Evolutionary conservation across 805 yeast genomes (phyloP), one percentile per base, ranked within the genome.

Genomic region (Saccharomycopsis capsularis): DNA sequence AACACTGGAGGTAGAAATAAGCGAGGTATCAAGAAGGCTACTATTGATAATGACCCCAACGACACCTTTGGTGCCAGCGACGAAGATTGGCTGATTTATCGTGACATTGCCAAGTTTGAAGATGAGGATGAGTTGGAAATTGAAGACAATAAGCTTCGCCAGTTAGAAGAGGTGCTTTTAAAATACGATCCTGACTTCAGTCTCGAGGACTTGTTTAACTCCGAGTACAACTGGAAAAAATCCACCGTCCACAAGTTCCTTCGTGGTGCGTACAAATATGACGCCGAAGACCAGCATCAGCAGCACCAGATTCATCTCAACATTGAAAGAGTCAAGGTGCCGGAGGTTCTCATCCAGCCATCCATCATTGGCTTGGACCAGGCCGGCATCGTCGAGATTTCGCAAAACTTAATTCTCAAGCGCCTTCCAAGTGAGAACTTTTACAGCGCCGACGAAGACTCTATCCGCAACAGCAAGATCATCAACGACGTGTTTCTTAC

Each of bases 41-140:
- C 89, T 1, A 82, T 85, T 30, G 96, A 87, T 59, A 87, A 86
- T 56, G 97, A 88, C 63, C 95, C 95, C 15, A 87, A 81, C 58
- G 98, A 91, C 65, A 86, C 90, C 0, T 90, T 91, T 65, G 98
- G 97, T 49, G 90, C 96, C 2, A 81, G 88, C 59, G 98, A 91
- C 61, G 95, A 85, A 48, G 99, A 93, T 64, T 91, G 97, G 97
- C 79, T 84, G 21, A 81, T 88, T 16, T 91, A 91, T 62, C 76
- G 93, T 58, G 93, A 87, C 60, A 84, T 89, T 49, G 78, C 87
- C 18, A 78, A 76, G 54, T 82, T 73, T 16, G 82, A 81, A 23
- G 86, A 89, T 56, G 89, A 83, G 51, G 96, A 88, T 57, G 77
- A 78, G 30, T 82, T 85, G 53, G 95, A 84, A 50, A 86, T 79